Evolutionary conservation across 768 basidiomycete genomes (phyloP).

Genomic region (Pulveroboletus sp.): DNA sequence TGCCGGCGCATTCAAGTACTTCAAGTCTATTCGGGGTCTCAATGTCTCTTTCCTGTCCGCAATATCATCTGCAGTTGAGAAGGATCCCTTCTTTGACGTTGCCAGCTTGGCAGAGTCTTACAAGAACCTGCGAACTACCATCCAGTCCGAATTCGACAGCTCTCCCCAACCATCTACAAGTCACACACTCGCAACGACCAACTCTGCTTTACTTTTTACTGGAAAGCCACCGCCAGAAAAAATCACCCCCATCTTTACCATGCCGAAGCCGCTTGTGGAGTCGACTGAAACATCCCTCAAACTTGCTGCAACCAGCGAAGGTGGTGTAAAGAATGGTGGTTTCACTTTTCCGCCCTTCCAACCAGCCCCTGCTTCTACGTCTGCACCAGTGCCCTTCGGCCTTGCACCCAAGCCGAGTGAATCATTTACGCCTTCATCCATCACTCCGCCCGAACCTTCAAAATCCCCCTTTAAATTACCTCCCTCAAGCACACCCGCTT

Average conservation of each 20-base stretch:
- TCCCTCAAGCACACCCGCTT: conserved; percentile 4
- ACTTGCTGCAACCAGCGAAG: conserved; percentile 13
- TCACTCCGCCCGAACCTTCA: conserved; percentile 16
- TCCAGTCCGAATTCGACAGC: conserved; percentile 54
- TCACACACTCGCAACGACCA: conserved; percentile 6
- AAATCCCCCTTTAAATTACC: conserved; percentile 31
- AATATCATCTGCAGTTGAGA: conserved; percentile 53
- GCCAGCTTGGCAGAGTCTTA: conserved; percentile 55
- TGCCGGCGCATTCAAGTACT: conserved; percentile 48
- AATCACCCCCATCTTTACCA: conserved; percentile 14
- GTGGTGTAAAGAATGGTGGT: conserved; percentile 16
- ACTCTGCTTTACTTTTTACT: conserved; percentile 11
- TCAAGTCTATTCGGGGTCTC: conserved; percentile 67
- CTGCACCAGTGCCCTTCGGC: conserved; percentile 11
- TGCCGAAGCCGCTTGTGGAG: conserved; percentile 35
- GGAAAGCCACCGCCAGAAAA: conserved; percentile 16
- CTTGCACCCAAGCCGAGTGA: conserved; percentile 20
- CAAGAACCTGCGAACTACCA: conserved; percentile 48
- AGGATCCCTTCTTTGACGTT: conserved; percentile 69
- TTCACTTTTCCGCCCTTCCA: conserved; percentile 27
- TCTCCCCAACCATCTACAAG: conserved; percentile 18
- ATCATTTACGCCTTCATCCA: conserved; percentile 7
- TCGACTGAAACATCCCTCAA: conserved; percentile 14
- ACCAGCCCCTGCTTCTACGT: conserved; percentile 15
- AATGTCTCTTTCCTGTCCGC: conserved; percentile 63